Evolutionary conservation across 2,329 filamentous ascomycete genomes (phyloP), one percentile per base, ranked within the genome.

Genomic region (Cordyceps farinosa): DNA sequence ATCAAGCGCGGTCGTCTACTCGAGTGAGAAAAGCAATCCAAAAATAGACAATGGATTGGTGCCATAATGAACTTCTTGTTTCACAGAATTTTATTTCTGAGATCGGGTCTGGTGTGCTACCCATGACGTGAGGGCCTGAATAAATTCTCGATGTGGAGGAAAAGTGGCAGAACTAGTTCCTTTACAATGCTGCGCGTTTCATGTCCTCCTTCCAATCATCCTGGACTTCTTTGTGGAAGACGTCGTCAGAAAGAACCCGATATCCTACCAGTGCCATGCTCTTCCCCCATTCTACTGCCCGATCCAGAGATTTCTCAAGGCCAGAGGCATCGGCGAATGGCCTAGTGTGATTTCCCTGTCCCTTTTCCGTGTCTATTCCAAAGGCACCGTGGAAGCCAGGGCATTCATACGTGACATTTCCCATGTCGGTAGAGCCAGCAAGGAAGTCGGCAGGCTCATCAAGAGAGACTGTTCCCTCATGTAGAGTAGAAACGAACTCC

Each of bases 311-410:
- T 30, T 67, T 67, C 3, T 77, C 63, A 50, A 69, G 78, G 61
- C 64, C 76, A 4, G 80, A 79, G 1, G 76, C 77, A 0, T 72
- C 74, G 1, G 79, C 73, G 67, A 82, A 82, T 1, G 32, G 70
- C 73, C 59, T 74, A 73, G n/a, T 75, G 69, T 3, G 71, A 47
- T 38, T 66, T 65, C 5, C 74, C 69, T 7, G 76, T 69, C 74
- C 71, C 0, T 69, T 51, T 32, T 57, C 55, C 3, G 65, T 72
- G 1, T 76, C 73, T 45, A 82, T 79, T 1, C 70, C 74, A 58
- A 82, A 81, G 48, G 75, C 77, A 10, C 78, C 76, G 63, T 82
- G 80, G 55, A 82, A 76, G 2, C 76, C 76, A 1, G 80, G 80
- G 5, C 77, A 70, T 3, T 75, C 65, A 51, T 81, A 79, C 15